A percentile compares a stretch with the other conserved stretches of the same genome.
Conservation (phyloP, 768 basidiomycete species). For the Bullera alba region DNA sequence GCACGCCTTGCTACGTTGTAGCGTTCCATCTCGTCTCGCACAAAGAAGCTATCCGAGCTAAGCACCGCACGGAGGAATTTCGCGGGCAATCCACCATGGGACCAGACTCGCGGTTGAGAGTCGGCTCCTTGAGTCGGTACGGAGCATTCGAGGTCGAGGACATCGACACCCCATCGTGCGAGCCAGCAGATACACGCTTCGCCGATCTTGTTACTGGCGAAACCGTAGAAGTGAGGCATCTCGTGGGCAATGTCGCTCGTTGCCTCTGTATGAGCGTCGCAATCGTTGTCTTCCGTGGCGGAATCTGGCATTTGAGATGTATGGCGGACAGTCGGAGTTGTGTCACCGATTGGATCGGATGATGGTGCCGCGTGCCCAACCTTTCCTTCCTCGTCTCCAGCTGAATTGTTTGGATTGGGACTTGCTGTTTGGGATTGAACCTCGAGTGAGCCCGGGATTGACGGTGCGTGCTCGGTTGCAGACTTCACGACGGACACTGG, state of each 20-base stretch:
- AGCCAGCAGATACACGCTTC: constrained; percentile 85
- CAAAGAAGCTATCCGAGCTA: constrained; percentile 71
- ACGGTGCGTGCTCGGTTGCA: neutral
- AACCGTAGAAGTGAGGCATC: constrained; percentile 65
- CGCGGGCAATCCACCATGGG: constrained; percentile 65
- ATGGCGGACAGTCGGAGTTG: neutral
- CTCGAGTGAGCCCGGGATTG: neutral
- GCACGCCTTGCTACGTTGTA: constrained; percentile 70
- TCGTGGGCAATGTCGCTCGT: no score
- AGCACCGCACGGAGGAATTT: constrained; percentile 67
- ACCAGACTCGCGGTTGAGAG: constrained; percentile 54
- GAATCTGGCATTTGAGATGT: neutral
- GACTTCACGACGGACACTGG: neutral
- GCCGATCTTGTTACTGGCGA: constrained; percentile 83
- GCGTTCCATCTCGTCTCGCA: constrained; percentile 67
- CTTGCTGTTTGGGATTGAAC: neutral
- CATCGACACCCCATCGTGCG: constrained; percentile 72
- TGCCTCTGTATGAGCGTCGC: neutral
- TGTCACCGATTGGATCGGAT: neutral
- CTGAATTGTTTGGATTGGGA: neutral
- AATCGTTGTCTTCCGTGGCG: neutral
- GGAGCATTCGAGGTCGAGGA: constrained; percentile 69
- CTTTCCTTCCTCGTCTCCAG: neutral
- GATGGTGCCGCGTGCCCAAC: neutral
- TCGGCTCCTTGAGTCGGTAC: constrained; percentile 1